phyloP scores from a whole-genome alignment of 31 red algal genomes.

The Odonthalia washingtoniensis region DNA sequence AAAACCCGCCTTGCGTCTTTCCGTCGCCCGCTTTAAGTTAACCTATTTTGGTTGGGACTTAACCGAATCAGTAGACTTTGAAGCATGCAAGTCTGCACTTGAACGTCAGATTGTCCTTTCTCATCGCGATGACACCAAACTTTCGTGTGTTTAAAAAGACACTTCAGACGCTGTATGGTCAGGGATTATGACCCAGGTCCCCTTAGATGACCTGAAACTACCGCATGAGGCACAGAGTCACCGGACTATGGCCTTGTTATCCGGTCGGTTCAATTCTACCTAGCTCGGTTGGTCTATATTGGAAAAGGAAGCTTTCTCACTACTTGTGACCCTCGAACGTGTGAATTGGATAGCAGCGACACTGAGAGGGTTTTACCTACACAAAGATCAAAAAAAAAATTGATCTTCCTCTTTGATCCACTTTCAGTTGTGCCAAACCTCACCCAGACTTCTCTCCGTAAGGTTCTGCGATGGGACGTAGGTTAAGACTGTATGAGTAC shows the following conservation, averaged over 20 bases:
- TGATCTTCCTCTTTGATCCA: slow-evolving; percentile 47
- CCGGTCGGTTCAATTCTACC: slow-evolving; percentile 27
- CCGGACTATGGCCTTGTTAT: slow-evolving; percentile 5
- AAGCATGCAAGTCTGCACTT: slow-evolving; percentile 20
- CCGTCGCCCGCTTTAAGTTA: not conserved
- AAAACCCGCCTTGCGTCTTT: not conserved
- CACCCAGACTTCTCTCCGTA: not conserved
- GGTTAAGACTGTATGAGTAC: not conserved
- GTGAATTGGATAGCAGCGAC: slow-evolving; percentile 1
- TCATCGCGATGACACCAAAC: slow-evolving; percentile 25
- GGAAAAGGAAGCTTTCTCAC: slow-evolving; percentile 26
- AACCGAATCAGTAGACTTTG: slow-evolving; percentile 6
- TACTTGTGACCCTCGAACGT: slow-evolving; percentile 14
- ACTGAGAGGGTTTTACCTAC: not conserved
- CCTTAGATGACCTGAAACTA: not conserved
- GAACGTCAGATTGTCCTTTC: not conserved
- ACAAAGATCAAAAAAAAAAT: slow-evolving; percentile 32
- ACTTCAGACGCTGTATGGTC: slow-evolving; percentile 14
- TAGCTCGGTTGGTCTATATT: slow-evolving; percentile 18
- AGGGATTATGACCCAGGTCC: slow-evolving; percentile 25
- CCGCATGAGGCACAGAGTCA: slow-evolving; percentile 2
- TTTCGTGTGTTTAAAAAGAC: slow-evolving; percentile 31
- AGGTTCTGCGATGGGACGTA: slow-evolving; percentile 10
- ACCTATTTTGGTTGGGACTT: not conserved
- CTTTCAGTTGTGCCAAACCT: not conserved